A percentile compares a stretch with the other conserved stretches of the same genome.
Evolutionary conservation across 768 basidiomycete genomes (phyloP).

Genomic region (Lactarius evosmus): DNA sequence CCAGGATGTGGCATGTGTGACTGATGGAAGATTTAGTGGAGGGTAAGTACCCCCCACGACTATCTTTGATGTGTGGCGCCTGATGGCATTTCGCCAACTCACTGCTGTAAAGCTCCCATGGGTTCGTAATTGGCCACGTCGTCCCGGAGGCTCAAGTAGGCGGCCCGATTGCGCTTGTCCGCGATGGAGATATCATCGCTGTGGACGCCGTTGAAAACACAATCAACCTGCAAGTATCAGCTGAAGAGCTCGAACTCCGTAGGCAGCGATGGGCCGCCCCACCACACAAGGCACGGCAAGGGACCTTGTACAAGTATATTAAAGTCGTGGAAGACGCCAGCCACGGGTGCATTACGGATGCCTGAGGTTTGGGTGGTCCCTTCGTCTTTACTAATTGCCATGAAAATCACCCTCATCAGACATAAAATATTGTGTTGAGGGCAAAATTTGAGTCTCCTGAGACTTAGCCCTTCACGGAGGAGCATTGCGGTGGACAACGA

Average conservation of each 20-base stretch:
- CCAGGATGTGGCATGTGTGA: slow-evolving; percentile 92
- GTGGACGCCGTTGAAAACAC: slow-evolving; percentile 88
- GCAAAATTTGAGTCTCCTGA: background rate
- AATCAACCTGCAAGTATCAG: slow-evolving; percentile 71
- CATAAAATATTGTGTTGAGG: background rate
- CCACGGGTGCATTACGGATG: slow-evolving; percentile 88
- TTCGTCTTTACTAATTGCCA: background rate
- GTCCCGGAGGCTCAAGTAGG: slow-evolving; percentile 95
- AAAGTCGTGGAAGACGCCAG: slow-evolving; percentile 89
- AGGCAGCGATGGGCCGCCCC: slow-evolving; percentile 76
- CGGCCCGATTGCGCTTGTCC: slow-evolving; percentile 87
- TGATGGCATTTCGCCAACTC: slow-evolving; percentile 23
- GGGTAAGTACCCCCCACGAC: slow-evolving; percentile 55
- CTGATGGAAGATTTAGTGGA: slow-evolving; percentile 97
- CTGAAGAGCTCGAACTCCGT: slow-evolving; percentile 74
- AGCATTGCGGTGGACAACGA: background rate
- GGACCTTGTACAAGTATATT: slow-evolving; percentile 86
- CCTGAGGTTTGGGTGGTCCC: slow-evolving; percentile 38
- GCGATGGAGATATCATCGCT: slow-evolving; percentile 82
- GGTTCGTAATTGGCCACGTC: slow-evolving; percentile 96
- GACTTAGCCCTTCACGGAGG: background rate
- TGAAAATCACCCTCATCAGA: background rate
- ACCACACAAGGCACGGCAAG: slow-evolving; percentile 77
- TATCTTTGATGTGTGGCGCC: slow-evolving; percentile 2
- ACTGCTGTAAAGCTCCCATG: slow-evolving; percentile 68